Conservation (phyloP, 495 filamentous ascomycete genomes). For the Aspergillus nanangensis region DNA sequence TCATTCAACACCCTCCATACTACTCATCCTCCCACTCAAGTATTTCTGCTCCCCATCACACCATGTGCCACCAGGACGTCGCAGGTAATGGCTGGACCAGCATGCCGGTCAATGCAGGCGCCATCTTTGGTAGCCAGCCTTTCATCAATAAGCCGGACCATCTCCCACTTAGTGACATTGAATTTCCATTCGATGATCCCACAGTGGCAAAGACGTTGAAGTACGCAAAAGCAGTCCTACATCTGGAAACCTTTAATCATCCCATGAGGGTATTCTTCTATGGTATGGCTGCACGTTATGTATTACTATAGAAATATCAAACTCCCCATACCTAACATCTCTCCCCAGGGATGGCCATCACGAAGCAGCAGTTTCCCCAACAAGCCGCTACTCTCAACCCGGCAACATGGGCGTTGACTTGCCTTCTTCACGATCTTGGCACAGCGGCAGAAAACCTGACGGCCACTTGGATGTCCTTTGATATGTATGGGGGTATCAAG, state of each 20-base stretch:
- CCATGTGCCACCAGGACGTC: conserved; percentile 23
- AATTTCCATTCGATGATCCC: conserved; percentile 21
- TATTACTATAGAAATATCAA: too few species aligned
- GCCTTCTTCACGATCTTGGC: conserved; percentile 72
- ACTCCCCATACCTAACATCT: neutral
- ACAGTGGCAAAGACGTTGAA: conserved; percentile 16
- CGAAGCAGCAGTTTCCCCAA: conserved; percentile 23
- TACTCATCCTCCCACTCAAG: too few species aligned
- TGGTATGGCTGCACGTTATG: conserved; percentile 29
- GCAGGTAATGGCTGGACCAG: conserved; percentile 24
- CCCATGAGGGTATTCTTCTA: conserved; percentile 74
- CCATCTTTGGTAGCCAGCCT: conserved; percentile 20
- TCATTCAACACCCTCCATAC: too few species aligned
- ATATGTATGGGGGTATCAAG: conserved; percentile 26
- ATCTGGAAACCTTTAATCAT: conserved; percentile 60
- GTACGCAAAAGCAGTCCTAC: conserved; percentile 19
- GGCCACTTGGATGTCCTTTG: conserved; percentile 53
- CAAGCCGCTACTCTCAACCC: conserved; percentile 14
- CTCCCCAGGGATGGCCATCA: conserved; percentile 20
- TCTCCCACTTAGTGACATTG: conserved; percentile 13
- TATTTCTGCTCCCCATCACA: too few species aligned
- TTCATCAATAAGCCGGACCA: conserved; percentile 15
- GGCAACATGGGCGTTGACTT: conserved; percentile 52
- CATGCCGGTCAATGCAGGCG: conserved; percentile 20
- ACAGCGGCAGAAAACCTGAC: conserved; percentile 56